These are phyloP conservation scores for Cladorrhinum samala DNA, from an alignment of 495 filamentous ascomycete genomes.

Conservation along the genomic window DNA sequence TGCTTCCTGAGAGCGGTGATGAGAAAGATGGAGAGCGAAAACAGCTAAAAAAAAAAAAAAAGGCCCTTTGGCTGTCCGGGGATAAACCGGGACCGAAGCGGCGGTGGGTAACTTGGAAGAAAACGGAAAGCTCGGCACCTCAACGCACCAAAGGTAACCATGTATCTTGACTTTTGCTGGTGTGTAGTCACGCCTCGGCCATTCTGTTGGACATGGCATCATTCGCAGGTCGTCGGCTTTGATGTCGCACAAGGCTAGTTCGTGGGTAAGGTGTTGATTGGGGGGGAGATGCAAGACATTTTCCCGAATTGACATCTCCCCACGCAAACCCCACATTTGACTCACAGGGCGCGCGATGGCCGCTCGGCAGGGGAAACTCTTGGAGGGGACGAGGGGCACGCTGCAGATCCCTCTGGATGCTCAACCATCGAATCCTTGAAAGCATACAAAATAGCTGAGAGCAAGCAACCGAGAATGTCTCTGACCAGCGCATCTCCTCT, in stretches of 20 bases:
- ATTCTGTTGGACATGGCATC: too few species aligned
- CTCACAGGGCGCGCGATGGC: neutral
- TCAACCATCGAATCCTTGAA: too few species aligned
- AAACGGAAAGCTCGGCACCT: neutral
- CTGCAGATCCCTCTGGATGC: neutral
- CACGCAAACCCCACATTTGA: conserved; percentile 8
- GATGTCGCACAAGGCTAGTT: too few species aligned
- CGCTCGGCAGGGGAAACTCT: neutral
- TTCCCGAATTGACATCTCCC: neutral
- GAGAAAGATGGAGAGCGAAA: too few species aligned
- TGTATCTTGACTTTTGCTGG: neutral
- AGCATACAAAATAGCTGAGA: neutral
- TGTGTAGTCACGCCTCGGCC: neutral
- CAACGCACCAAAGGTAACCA: too few species aligned
- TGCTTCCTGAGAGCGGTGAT: too few species aligned
- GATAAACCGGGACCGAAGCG: neutral
- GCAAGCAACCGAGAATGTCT: conserved; percentile 64
- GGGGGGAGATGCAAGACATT: neutral
- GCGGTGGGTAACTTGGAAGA: neutral
- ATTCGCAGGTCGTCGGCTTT: too few species aligned
- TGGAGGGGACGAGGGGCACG: neutral
- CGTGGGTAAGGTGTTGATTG: neutral
- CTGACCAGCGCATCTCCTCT: conserved; percentile 64
- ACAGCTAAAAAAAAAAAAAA: neutral
- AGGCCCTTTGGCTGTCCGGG: neutral